Evolutionary conservation across 345 rosid species (phyloP), one percentile per base, ranked within the genome.

Genomic region (Cardiospermum halicacabum): DNA sequence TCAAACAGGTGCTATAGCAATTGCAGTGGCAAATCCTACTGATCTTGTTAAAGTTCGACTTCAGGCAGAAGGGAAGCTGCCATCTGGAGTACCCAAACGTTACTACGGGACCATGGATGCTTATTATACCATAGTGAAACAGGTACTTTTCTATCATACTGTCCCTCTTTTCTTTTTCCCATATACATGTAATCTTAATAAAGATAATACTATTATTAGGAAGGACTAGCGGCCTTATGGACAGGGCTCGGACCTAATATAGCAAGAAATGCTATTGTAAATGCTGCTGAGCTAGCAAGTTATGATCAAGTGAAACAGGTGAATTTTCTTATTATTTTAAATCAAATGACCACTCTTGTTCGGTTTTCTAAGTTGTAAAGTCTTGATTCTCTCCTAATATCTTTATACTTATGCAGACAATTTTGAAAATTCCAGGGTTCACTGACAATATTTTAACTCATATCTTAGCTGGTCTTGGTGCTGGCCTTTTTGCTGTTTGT

Each of bases 241-340:
- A 90, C 96, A 3, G 97, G 98, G 36, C 87, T 93, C 72, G 99
- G 99, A 18, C 97, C 99, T 39, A 94, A 94, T 56, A 81, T 94
- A 62, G 97, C 96, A 57, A 71, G 99, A 67, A 94, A 94, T 73
- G 97, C 97, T 69, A 84, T 89, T 62, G 78, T 94, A 67, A 94
- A 94, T 81, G 99, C 99, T 70, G 99, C 99, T 67, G 97, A 94
- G 74, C 81, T 94, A 37, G 99, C 99, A 63, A 91, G 97, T 75
- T 94, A 94, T 78, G 99, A 94, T 82, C 92, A 89, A 76, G 87
- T 89, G 64, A 94, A 94, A 73, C 81, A 87, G 89, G 96, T 84
- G 75, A 71, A 49, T 32, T n/a, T n/a, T 74, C 28, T 16, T 53
- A 24, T 30, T 40, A 36, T 30, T 47, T 25, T 36, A 53, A 58